These are phyloP conservation scores for Diplotaxis tenuifolia DNA, from an alignment of 345 rosid species.

Conservation along the genomic window DNA sequence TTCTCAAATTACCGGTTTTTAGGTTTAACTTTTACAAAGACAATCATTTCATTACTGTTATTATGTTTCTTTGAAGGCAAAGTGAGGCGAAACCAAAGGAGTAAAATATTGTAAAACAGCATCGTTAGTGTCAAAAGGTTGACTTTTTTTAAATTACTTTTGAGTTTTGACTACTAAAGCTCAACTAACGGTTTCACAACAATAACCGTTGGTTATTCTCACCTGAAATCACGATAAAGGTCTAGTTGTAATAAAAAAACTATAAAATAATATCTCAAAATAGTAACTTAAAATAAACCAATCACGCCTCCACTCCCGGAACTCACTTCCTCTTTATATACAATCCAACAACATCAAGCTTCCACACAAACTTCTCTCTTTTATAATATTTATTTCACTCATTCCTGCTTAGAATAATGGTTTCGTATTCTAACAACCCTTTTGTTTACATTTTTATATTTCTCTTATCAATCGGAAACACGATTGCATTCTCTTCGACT, in stretches of 20 bases:
- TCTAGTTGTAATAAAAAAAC: constrained; percentile 17
- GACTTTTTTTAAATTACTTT: constrained; percentile 39
- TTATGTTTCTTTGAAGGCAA: not conserved
- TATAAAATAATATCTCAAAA: not conserved
- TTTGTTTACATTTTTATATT: not conserved
- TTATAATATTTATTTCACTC: not conserved
- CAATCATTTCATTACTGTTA: not conserved
- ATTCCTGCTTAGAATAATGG: constrained; percentile 18
- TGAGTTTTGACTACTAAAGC: too few species aligned
- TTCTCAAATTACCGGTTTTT: not conserved
- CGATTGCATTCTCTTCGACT: constrained; percentile 19
- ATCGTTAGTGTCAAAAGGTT: constrained; percentile 25
- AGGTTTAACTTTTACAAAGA: not conserved
- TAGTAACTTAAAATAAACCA: constrained; percentile 34
- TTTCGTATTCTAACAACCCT: not conserved
- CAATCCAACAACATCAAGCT: not conserved
- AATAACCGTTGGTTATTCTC: constrained; percentile 28
- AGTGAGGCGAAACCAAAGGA: not conserved
- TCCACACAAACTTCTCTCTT: constrained; percentile 16
- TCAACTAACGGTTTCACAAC: constrained; percentile 46
- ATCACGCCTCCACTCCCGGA: constrained; percentile 68
- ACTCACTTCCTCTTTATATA: constrained; percentile 46
- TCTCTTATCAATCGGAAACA: constrained; percentile 5
- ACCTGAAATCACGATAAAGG: constrained; percentile 55
- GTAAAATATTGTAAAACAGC: not conserved